Conservation (phyloP, 1,284 basidiomycete species). For the Naganishia sp. region DNA sequence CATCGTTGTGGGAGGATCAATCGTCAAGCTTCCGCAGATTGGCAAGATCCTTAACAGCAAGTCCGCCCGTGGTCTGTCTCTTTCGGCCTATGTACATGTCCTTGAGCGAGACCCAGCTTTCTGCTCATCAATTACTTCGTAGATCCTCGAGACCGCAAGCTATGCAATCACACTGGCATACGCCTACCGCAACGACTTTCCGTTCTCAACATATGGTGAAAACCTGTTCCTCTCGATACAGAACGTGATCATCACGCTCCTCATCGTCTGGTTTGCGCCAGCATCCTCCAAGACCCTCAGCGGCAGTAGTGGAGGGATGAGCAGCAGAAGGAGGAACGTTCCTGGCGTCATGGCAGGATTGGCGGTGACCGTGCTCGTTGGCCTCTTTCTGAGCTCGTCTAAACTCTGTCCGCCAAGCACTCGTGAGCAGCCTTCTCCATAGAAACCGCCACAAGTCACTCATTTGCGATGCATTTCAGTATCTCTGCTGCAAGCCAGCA, state of each 20-base stretch:
- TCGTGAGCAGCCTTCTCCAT: slow-evolving; percentile 38
- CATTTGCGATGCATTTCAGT: slow-evolving; percentile 37
- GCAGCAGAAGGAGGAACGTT: slow-evolving; percentile 24
- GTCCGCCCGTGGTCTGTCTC: slow-evolving; percentile 79
- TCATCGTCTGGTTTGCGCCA: slow-evolving; percentile 65
- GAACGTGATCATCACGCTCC: slow-evolving; percentile 76
- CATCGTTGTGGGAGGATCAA: slow-evolving; percentile 87
- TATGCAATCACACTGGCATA: slow-evolving; percentile 88
- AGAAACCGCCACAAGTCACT: not conserved
- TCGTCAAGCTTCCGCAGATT: slow-evolving; percentile 89
- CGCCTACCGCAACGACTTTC: slow-evolving; percentile 76
- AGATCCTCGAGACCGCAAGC: slow-evolving; percentile 73
- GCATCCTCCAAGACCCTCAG: slow-evolving; percentile 18
- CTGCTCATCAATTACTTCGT: slow-evolving; percentile 28
- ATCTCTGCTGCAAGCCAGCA: slow-evolving; percentile 69
- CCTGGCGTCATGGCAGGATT: slow-evolving; percentile 54
- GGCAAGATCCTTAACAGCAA: slow-evolving; percentile 59
- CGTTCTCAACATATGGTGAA: slow-evolving; percentile 94
- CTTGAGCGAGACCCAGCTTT: too few species aligned
- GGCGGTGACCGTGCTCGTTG: slow-evolving; percentile 54
- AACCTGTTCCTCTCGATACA: slow-evolving; percentile 84
- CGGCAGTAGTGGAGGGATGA: slow-evolving; percentile 20
- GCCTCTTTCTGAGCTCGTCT: slow-evolving; percentile 57
- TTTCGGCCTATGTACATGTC: slow-evolving; percentile 66
- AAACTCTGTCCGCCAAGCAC: slow-evolving; percentile 44